Conservation (phyloP, 257 asterid species). For the Penstemon barbatus region DNA sequence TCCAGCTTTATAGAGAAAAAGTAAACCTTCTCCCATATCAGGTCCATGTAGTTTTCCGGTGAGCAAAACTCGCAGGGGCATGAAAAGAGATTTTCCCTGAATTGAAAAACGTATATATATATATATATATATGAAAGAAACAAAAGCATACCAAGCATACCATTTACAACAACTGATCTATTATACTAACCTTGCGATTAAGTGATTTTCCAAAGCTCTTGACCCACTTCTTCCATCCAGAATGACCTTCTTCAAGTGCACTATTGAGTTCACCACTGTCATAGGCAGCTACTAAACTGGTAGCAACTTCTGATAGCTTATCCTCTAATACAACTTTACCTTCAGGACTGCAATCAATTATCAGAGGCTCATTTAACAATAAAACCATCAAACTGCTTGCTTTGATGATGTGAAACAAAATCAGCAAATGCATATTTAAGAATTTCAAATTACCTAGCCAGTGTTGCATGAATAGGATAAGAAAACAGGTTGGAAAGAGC, state of each 20-base stretch:
- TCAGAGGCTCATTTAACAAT: conserved; percentile 2
- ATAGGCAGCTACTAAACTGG: conserved; percentile 65
- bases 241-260: conserved; percentile 77
- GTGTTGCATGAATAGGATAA: conserved; percentile 66
- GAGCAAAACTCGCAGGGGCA: conserved; percentile 86
- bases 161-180: background rate
- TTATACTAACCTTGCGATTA: conserved; percentile 77
- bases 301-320: conserved; percentile 74
- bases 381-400: background rate
- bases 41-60: conserved; percentile 97
- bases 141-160: background rate
- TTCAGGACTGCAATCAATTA: conserved; percentile 62
- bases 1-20: conserved; percentile 73
- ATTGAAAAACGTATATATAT: conserved; percentile 6
- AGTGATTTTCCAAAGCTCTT: conserved; percentile 81
- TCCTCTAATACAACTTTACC: conserved; percentile 67
- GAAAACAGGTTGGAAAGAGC: conserved; percentile 66
- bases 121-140: background rate
- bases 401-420: too few relatives aligned
- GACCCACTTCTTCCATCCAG: conserved; percentile 91
- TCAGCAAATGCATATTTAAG: background rate
- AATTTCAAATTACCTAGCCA: conserved; percentile 58
- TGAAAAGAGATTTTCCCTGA: conserved; percentile 93
- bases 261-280: conserved; percentile 69
- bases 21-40: conserved; percentile 72